Conservation (phyloP, 768 basidiomycete species). For the Hemileccinum rubropunctum region DNA sequence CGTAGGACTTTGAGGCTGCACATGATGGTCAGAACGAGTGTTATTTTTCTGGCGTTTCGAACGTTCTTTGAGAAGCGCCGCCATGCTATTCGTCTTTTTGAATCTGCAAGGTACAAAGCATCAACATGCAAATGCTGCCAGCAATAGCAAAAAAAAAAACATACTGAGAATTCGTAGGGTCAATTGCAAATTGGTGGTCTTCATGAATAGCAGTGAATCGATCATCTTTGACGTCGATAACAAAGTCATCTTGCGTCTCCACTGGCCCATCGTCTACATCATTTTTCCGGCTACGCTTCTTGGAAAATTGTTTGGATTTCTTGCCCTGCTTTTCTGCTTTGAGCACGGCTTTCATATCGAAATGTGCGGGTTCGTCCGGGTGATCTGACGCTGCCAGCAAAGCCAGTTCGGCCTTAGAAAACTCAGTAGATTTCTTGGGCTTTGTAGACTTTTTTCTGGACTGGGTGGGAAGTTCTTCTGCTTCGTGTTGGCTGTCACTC, state of each 20-base stretch:
- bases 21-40: background rate
- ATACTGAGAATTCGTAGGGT: constrained; percentile 93
- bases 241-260: constrained; percentile 79
- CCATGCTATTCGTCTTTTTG: constrained; percentile 92
- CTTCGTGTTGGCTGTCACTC: constrained; percentile 21
- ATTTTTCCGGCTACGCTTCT: constrained; percentile 20
- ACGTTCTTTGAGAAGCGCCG: constrained; percentile 80
- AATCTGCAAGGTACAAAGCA: constrained; percentile 49
- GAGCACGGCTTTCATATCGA: constrained; percentile 85
- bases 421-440: constrained; percentile 17
- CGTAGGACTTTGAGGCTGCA: background rate
- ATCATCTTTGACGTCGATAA: constrained; percentile 80
- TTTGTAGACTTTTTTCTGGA: constrained; percentile 23
- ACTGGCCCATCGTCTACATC: constrained; percentile 45
- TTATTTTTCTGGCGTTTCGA: constrained; percentile 54
- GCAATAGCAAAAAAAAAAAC: constrained; percentile 28
- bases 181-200: constrained; percentile 90
- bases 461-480: constrained; percentile 18
- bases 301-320: constrained; percentile 38
- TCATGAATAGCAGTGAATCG: constrained; percentile 88
- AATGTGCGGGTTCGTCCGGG: constrained; percentile 64
- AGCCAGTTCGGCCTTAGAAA: constrained; percentile 56
- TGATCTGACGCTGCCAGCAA: constrained; percentile 59
- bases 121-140: background rate
- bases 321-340: constrained; percentile 73